Base-by-base conservation (phyloP, 2,329 filamentous ascomycete genomes). In the Colletotrichum falcatum region DNA sequence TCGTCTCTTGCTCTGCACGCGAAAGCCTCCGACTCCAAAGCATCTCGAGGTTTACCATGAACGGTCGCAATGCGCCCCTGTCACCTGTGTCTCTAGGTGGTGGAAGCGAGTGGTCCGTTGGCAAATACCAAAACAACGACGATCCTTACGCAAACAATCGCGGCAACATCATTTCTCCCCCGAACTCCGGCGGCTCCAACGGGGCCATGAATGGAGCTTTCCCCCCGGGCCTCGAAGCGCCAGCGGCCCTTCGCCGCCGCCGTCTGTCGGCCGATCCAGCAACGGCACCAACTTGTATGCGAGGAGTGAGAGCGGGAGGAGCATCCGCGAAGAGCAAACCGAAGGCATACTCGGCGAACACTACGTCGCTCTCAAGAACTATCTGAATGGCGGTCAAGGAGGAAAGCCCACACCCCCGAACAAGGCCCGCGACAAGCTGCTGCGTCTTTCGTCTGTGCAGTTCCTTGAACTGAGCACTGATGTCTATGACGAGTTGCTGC, bases 381-480 rank as follows among this genome's bases (percentile, higher is more conserved):
- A 93, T 78, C 86, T 98, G 87, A 73, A 90, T 89, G 51, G 87
- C 90, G 91, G 91, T 77, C 92, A 97, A 79, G 93, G 94, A 75
- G 90, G 91, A 78, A 87, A 88, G 56, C 91, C 91, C 73, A 88
- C 90, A 60, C 91, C 91, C 61, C 91, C 94, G 35, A 97, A 97
- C 82, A 92, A 95, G 81, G 96, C 96, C 66, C 91, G 95, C 77
- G 96, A 98, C 82, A 99, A 99, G 86, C 87, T 98, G 67, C 87
- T 98, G 71, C 90, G 95, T 70, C 87, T 99, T 61, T 97, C 95
- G 0, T 86, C 92, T 1, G 94, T 97, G 35, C 96, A 99, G 81
- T 98, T 99, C 81, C 94, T 97, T 81, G 96, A 99, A 83, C 88
- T 99, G 73, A 98, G 95, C 82, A 98, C 95, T 68, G 96, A 99